Evolutionary conservation across 140 eudicot genomes (phyloP), one percentile per base, ranked within the genome.

Genomic region (Erigeron philadelphicus): DNA sequence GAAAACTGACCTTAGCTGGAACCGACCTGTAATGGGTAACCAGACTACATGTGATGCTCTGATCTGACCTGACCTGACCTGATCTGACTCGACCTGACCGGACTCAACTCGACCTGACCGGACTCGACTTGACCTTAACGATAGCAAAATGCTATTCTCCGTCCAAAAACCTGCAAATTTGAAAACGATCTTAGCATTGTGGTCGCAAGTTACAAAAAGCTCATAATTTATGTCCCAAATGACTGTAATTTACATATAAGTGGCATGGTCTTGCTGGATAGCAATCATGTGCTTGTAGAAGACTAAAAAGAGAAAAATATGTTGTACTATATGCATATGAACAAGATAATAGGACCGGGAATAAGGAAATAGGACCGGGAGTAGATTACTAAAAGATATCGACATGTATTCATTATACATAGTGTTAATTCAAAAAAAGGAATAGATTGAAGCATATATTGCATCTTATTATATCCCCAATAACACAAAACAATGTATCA

Each of bases 21-120:
- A 71, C 68, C 59, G 61, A 17, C 44, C 42, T 40, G 61, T 61
- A 72, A 72, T 21, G 18, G 23, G 23, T 16, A 53, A 53, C 16
- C 61, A 48, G 45, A 38, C 46, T 31, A 49, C 76, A 61, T 11
- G 63, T 61, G 63, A 72, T 72, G 76, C 70, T 72, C 61, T 45
- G 57, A 46, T 15, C 50, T 16, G 76, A 71, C 61, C 58, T 11
- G 60, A 70, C 75, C 48, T 1, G 58, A 72, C 76, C 10, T 35
- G 68, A 60, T 69, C 53, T 40, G 70, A 72, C 12, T 6, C 10
- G 54, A 64, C 69, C 9, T 60, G 38, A 31, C 5, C 38, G 4
- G 38, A 31, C 38, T 4, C 5, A 6, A 60, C 68, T 31, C 41
- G 59, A 59, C 75, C 68, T 41, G 25, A 61, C 70, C 15, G 53